A percentile compares a stretch with the other conserved stretches of the same genome.
Conservation (phyloP, 306 rosid genomes). For the Lablab purpureus region DNA sequence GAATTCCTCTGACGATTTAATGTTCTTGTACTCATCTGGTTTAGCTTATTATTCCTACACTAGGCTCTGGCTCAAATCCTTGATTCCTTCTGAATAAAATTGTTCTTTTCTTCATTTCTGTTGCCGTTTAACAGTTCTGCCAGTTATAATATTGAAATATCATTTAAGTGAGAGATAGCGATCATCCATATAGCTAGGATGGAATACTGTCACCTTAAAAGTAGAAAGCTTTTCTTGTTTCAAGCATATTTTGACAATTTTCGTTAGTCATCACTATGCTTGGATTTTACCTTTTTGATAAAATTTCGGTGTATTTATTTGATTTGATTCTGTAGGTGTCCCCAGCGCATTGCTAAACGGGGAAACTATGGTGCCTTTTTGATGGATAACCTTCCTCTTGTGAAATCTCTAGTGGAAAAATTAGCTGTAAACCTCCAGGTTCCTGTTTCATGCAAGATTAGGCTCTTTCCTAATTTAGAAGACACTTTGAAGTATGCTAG, state of each 20-base stretch:
- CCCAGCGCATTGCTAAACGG: conserved; percentile 90
- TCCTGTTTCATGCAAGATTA: conserved; percentile 95
- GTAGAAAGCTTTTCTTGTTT: no score
- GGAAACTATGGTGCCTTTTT: conserved; percentile 94
- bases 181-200: not conserved
- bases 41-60: not conserved
- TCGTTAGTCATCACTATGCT: not conserved
- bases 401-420: conserved; percentile 81
- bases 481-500: conserved; percentile 82
- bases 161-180: not conserved
- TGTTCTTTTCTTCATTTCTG: not conserved
- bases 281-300: conserved; percentile 2
- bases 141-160: not conserved
- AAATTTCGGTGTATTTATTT: conserved; percentile 26
- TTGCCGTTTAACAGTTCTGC: not conserved
- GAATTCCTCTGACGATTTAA: not conserved
- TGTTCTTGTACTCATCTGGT: not conserved
- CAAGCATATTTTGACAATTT: no score
- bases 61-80: not conserved
- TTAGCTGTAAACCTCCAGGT: conserved; percentile 80
- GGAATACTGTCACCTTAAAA: not conserved
- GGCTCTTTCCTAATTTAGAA: conserved; percentile 81
- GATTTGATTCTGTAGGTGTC: conserved; percentile 70
- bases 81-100: conserved; percentile 4
- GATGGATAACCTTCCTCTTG: conserved; percentile 96